A percentile compares a stretch with the other conserved stretches of the same genome.
phyloP scores from a whole-genome alignment of 2,329 filamentous ascomycete species.

The Zasmidium angulare region DNA sequence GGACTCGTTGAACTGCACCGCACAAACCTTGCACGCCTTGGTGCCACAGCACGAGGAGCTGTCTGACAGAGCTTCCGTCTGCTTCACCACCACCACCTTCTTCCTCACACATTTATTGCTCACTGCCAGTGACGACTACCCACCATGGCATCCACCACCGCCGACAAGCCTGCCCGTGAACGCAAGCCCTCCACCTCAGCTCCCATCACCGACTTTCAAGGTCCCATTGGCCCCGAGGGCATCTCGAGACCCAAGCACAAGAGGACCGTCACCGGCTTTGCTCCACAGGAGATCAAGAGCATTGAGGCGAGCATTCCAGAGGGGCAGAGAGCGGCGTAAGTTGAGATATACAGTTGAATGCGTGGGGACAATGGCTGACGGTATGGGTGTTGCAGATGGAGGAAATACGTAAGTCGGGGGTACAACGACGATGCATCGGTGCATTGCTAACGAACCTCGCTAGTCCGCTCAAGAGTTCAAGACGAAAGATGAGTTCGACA shows the following conservation, averaged over 20 bases:
- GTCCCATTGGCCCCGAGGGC: slow-evolving; percentile 73
- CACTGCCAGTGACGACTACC: not conserved
- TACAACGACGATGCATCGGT: not conserved
- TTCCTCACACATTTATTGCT: not conserved
- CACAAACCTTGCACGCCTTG: not conserved
- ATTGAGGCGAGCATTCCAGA: slow-evolving; percentile 92
- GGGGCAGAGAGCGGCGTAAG: slow-evolving; percentile 79
- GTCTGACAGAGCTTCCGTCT: slow-evolving; percentile 2
- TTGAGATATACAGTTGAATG: not conserved
- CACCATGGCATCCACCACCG: slow-evolving; percentile 32
- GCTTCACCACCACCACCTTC: not conserved
- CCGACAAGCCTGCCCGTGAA: slow-evolving; percentile 54
- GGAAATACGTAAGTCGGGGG: slow-evolving; percentile 53
- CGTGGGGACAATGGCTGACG: slow-evolving; percentile 17
- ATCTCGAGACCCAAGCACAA: slow-evolving; percentile 95
- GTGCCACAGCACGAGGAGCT: not conserved
- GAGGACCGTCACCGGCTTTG: slow-evolving; percentile 93
- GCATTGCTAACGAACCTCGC: slow-evolving; percentile 15
- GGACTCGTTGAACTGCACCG: not conserved
- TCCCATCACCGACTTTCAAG: slow-evolving; percentile 82
- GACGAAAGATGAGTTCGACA: slow-evolving; percentile 76
- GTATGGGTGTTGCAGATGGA: slow-evolving; percentile 49
- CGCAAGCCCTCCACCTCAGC: slow-evolving; percentile 78
- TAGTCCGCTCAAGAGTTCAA: slow-evolving; percentile 69
- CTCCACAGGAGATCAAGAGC: slow-evolving; percentile 84